Evolutionary conservation across 2,329 filamentous ascomycete genomes (phyloP).

Genomic region (Pleurostoma richardsiae): DNA sequence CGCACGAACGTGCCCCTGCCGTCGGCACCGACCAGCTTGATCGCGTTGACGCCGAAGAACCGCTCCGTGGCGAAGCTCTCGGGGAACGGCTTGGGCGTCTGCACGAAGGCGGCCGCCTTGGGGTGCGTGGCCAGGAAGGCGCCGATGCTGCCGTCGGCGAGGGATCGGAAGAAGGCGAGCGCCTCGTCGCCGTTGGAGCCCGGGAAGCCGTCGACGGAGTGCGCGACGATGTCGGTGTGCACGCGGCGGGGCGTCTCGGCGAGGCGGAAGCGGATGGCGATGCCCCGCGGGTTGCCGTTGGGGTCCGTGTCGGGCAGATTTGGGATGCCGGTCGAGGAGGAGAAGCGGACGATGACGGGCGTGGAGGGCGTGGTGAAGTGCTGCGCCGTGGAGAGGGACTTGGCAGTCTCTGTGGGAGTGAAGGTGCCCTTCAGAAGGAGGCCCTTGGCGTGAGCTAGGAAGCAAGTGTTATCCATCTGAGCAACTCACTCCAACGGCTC

Average conservation of each 20-base stretch:
- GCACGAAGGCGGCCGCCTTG: conserved; percentile 39
- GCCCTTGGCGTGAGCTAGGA: conserved; percentile 46
- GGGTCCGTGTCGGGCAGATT: conserved; percentile 41
- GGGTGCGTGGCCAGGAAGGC: conserved; percentile 40
- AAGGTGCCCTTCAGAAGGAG: conserved; percentile 46
- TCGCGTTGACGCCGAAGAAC: conserved; percentile 45
- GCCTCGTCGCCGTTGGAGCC: conserved; percentile 47
- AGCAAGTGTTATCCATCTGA: neutral
- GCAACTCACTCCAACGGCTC: too few relatives aligned
- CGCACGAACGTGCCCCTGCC: conserved; percentile 39
- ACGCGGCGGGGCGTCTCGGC: conserved; percentile 27
- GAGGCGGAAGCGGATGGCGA: conserved; percentile 43
- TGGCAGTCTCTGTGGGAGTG: conserved; percentile 36
- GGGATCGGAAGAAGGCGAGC: conserved; percentile 38
- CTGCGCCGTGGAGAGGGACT: conserved; percentile 36
- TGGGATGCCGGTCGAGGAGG: conserved; percentile 44
- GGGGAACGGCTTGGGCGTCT: conserved; percentile 43
- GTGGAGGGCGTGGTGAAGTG: conserved; percentile 41
- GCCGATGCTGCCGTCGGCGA: conserved; percentile 28
- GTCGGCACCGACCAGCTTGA: conserved; percentile 32
- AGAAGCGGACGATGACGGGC: conserved; percentile 44
- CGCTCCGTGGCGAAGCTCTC: conserved; percentile 40
- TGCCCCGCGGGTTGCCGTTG: conserved; percentile 40
- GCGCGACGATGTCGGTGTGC: conserved; percentile 52
- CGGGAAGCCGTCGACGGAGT: conserved; percentile 48